phyloP scores from a whole-genome alignment of 1,284 basidiomycete genomes.

The Sanghuangporus baumii region DNA sequence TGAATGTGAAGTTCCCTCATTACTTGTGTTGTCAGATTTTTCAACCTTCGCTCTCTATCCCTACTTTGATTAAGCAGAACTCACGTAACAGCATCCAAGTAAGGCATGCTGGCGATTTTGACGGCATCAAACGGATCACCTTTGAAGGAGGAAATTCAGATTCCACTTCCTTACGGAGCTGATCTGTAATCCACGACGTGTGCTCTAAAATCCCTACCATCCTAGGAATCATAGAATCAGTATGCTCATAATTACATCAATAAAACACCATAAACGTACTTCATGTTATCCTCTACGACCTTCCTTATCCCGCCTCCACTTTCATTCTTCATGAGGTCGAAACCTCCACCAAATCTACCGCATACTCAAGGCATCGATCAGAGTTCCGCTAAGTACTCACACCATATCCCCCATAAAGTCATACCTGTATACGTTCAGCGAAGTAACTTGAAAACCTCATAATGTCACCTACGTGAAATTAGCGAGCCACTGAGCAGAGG shows the following conservation, averaged over 20 bases:
- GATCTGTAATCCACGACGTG: slow-evolving; percentile 10
- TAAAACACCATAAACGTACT: slow-evolving; percentile 2
- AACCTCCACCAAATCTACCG: slow-evolving; percentile 24
- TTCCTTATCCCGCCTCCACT: slow-evolving; percentile 16
- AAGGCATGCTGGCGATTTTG: slow-evolving; percentile 25
- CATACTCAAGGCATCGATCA: neutral
- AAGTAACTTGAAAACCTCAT: neutral
- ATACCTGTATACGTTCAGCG: slow-evolving; percentile 21
- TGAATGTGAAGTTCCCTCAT: slow-evolving; percentile 8
- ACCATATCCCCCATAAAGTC: slow-evolving; percentile 36
- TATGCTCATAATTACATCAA: neutral
- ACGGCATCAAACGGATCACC: slow-evolving; percentile 17
- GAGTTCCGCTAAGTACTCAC: slow-evolving; percentile 14
- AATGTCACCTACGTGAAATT: slow-evolving; percentile 23
- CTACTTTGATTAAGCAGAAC: neutral
- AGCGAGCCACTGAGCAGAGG: slow-evolving; percentile 31
- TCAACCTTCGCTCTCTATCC: too few species aligned
- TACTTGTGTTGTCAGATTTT: neutral
- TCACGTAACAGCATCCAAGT: slow-evolving; percentile 30
- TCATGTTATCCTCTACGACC: slow-evolving; percentile 15
- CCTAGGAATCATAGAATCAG: neutral
- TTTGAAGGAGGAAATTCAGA: slow-evolving; percentile 18
- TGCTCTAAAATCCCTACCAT: slow-evolving; percentile 1
- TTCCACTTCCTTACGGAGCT: too few species aligned
- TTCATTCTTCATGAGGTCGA: slow-evolving; percentile 18